A percentile compares a stretch with the other conserved stretches of the same genome.
These are phyloP conservation scores for Lithospermum erythrorhizon DNA, from an alignment of 257 asterid species.

Conservation along the genomic window DNA sequence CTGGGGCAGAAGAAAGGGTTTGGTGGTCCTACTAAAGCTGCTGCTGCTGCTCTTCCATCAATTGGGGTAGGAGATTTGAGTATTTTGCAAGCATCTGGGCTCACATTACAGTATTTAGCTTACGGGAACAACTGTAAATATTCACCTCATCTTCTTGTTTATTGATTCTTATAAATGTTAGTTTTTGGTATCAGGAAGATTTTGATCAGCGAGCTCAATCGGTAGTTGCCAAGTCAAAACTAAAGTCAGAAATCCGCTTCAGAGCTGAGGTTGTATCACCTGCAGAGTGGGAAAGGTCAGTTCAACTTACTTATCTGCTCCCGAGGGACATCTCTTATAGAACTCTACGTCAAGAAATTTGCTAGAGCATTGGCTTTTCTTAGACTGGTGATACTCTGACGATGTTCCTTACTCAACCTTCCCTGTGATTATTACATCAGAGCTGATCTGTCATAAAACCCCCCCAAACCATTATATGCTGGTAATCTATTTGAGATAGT, in stretches of 20 bases:
- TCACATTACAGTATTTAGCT: background rate
- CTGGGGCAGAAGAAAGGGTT: slow-evolving; percentile 71
- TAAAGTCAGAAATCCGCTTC: slow-evolving; percentile 87
- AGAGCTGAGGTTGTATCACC: slow-evolving; percentile 83
- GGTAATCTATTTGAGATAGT: background rate
- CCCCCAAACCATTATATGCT: too few relatives aligned
- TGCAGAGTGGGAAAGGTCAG: slow-evolving; percentile 90
- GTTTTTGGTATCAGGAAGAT: slow-evolving; percentile 44
- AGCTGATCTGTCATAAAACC: too few relatives aligned
- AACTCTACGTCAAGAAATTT: background rate
- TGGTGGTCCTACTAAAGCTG: slow-evolving; percentile 61
- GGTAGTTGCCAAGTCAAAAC: slow-evolving; percentile 68
- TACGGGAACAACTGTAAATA: background rate
- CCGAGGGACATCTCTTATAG: background rate
- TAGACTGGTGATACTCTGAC: background rate
- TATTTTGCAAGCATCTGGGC: background rate
- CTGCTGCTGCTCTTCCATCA: slow-evolving; percentile 74
- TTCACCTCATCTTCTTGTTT: background rate
- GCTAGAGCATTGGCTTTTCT: background rate
- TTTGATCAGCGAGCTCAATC: slow-evolving; percentile 74
- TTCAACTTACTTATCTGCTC: slow-evolving; percentile 7
- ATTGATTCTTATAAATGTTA: background rate
- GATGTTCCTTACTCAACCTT: too few relatives aligned
- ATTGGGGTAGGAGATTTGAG: slow-evolving; percentile 51
- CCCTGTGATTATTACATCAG: too few relatives aligned